Evolutionary conservation across 805 yeast species (phyloP), one percentile per base, ranked within the genome.

Genomic region (Suhomyces sp.): DNA sequence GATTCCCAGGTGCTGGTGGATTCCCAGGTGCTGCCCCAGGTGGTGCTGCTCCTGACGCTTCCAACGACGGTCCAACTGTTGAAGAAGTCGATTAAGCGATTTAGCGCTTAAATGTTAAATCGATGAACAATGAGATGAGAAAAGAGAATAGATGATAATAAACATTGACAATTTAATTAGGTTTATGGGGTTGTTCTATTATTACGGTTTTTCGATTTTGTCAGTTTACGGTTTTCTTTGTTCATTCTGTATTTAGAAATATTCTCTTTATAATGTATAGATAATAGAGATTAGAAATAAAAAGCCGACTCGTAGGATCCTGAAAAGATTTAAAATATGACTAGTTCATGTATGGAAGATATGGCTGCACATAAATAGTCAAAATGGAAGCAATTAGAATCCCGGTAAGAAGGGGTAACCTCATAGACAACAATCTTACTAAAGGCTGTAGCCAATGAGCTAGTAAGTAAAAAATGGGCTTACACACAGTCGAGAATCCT

Each of bases 1-100:
- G 69, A 42, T 56, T 55, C 57, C 74, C 71, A 44, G 81, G 80
- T 56, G 47, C 50, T 36, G 88, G 77, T 55, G 69, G 68, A 42
- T 57, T 56, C 57, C 74, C 71, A 44, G 81, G 80, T 56, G 47
- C 48, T 36, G 33, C 33, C 18, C 53, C 54, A 35, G 64, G 54
- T 41, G 61, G 50, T 43, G 62, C 53, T 43, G 64, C 65, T 42
- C 51, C 57, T 40, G 68, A 55, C 35, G 60, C 70, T 38, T 43
- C 57, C 31, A 50, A 54, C 50, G 68, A 64, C 38, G 76, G 76
- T 41, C 76, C 76, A 54, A 70, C 76, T 54, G 76, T 70, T 46
- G 76, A 70, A 64, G 76, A 70, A 58, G 76, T 70, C 51, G 76
- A 70, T 56, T 70, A 65, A 59, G 44, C 47, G 47, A 20, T 19